These are phyloP conservation scores for Dalbergia cultrata DNA, from an alignment of 306 rosid species.

Conservation along the genomic window DNA sequence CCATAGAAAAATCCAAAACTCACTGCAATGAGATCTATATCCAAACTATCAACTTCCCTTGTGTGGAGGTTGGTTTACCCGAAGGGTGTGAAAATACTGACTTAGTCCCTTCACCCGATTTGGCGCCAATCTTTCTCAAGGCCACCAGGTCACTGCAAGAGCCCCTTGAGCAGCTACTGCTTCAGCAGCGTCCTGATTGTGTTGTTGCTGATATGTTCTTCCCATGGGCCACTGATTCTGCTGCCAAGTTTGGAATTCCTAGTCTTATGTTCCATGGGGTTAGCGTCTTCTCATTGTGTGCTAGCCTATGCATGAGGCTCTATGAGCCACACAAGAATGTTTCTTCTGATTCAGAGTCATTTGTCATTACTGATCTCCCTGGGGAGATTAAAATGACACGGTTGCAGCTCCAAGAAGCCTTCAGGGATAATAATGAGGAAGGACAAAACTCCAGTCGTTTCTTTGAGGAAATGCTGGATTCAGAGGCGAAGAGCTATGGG, in stretches of 20 bases:
- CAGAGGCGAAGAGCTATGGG: constrained; percentile 56
- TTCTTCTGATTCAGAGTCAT: constrained; percentile 51
- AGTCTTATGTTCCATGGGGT: constrained; percentile 57
- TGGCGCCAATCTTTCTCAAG: constrained; percentile 5
- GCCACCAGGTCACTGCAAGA: constrained; percentile 39
- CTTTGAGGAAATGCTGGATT: background rate
- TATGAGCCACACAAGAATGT: constrained; percentile 50
- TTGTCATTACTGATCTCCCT: constrained; percentile 49
- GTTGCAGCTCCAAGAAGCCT: background rate
- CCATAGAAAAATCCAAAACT: constrained; percentile 1
- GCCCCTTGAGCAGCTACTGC: constrained; percentile 45
- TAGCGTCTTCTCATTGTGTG: constrained; percentile 51
- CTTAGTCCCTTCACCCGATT: background rate
- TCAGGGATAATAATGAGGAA: background rate
- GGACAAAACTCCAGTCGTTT: background rate
- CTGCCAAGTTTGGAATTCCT: constrained; percentile 51
- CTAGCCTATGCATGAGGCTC: background rate
- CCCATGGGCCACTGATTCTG: constrained; percentile 42
- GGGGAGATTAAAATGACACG: constrained; percentile 45
- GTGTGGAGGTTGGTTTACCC: constrained; percentile 37
- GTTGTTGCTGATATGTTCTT: constrained; percentile 20
- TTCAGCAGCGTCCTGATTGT: constrained; percentile 23
- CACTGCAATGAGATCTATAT: background rate
- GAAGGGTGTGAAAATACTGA: constrained; percentile 54
- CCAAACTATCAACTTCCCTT: constrained; percentile 44